Base-by-base conservation (phyloP, 306 rosid species). In the Glycine tomentella region DNA sequence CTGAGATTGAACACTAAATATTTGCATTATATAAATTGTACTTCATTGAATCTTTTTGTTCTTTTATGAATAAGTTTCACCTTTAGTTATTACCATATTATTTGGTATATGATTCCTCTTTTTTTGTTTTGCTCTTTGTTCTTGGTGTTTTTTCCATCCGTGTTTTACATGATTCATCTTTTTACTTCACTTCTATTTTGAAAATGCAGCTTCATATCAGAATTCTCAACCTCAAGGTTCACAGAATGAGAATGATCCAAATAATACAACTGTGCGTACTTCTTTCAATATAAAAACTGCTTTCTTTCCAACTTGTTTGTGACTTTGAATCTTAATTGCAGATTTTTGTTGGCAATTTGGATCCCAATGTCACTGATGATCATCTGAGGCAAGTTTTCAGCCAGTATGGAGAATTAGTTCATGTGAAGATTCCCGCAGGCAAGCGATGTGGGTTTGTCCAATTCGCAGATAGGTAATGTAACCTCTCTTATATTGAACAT, bases 381-480 rank as follows among this genome's bases (percentile, higher is more conserved):
- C 96, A 89, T 82, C 78, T 95, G 85, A 95, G 93, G 75, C 97
- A 91, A 95, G 97, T 93, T 13, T 95, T 95, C 77, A 52, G 89
- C 72, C 94, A 85, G 79, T 93, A 95, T 56, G 99, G 98, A 12
- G 98, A 93, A 78, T 74, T 95, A 69, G 87, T 90, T 17, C 99
- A 95, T 61, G 99, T 95, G 34, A 95, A 95, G 90, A 95, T 95
- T 82, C 99, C 99, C 33, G 83, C 94, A 0, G 99, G 99, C 82
- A 95, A 95, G 77, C 90, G 99, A 63, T 95, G 99, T 69, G 99
- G 99, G 63, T 95, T 95, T 85, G 99, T 95, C 83, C 99, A 95
- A 80, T 95, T 89, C 80, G 82, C 94, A 0, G 98, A 93, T 78
- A 93, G 99, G 99, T 91, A 68, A 4, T 66, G 59, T 10, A 67